These are phyloP conservation scores for Mortierella sp. DNA, from an alignment of 371 early-diverging fungal genomes.

Conservation along the genomic window DNA sequence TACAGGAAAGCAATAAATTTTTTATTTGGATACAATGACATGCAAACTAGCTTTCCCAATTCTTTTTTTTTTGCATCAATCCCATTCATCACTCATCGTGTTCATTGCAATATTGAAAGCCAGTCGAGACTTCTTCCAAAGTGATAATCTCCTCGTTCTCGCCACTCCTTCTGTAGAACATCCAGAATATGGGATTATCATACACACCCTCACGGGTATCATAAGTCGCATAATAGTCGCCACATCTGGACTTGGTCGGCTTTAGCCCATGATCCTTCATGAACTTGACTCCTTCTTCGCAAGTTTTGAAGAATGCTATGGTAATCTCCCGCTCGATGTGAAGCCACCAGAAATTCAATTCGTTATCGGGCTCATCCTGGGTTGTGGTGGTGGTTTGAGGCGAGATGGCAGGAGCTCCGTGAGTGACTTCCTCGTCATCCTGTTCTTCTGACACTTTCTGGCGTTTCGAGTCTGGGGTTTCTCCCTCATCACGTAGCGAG, in stretches of 20 bases:
- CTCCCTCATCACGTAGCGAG: too few relatives aligned
- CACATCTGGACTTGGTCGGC: neutral
- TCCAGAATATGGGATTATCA: neutral
- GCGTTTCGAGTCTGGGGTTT: too few relatives aligned
- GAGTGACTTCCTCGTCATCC: too few relatives aligned
- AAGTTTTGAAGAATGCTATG: neutral
- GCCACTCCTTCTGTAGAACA: neutral
- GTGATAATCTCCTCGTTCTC: neutral
- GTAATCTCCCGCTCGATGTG: neutral
- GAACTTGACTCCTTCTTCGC: neutral
- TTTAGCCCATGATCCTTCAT: neutral
- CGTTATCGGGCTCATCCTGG: too few relatives aligned
- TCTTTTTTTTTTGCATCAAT: too few relatives aligned
- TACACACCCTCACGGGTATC: neutral
- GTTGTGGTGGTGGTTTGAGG: too few relatives aligned
- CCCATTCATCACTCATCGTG: neutral
- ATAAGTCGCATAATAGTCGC: neutral
- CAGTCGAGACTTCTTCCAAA: neutral
- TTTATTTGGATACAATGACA: too few relatives aligned
- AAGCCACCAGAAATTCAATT: neutral
- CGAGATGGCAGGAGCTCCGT: too few relatives aligned
- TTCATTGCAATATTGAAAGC: neutral
- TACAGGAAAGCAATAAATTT: too few relatives aligned
- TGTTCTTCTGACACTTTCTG: too few relatives aligned
- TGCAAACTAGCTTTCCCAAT: too few relatives aligned